These are phyloP conservation scores for Russula brevipes DNA, from an alignment of 768 basidiomycete genomes.

Conservation along the genomic window DNA sequence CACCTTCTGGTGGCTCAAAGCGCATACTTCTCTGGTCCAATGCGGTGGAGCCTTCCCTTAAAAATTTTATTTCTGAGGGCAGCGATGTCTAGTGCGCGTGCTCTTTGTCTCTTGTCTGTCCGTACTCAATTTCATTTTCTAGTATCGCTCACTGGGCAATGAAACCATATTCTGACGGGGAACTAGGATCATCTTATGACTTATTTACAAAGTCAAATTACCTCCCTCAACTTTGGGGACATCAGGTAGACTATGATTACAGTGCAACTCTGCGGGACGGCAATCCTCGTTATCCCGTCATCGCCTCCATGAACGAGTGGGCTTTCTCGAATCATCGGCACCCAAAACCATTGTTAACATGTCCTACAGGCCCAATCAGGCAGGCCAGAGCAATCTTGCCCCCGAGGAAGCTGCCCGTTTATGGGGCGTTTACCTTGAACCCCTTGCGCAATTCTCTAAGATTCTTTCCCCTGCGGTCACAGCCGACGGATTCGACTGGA, in stretches of 20 bases:
- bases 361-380: slow-evolving; percentile 57
- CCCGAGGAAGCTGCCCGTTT: slow-evolving; percentile 45
- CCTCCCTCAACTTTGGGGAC: too few species aligned
- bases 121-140: neutral
- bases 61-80: slow-evolving; percentile 38
- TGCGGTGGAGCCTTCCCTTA: slow-evolving; percentile 41
- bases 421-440: slow-evolving; percentile 60
- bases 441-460: slow-evolving; percentile 48
- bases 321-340: slow-evolving; percentile 30
- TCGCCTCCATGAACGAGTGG: slow-evolving; percentile 72
- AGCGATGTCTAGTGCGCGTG: slow-evolving; percentile 33
- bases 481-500: slow-evolving; percentile 62
- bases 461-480: slow-evolving; percentile 67
- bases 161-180: slow-evolving; percentile 35
- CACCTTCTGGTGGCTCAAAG: slow-evolving; percentile 34
- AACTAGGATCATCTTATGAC: slow-evolving; percentile 20
- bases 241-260: too few species aligned
- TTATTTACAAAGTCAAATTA: too few species aligned
- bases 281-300: slow-evolving; percentile 42
- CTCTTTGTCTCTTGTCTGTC: slow-evolving; percentile 9
- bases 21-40: slow-evolving; percentile 66
- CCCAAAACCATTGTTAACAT: neutral
- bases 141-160: slow-evolving; percentile 69
- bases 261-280: too few species aligned
- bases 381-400: slow-evolving; percentile 54